Base-by-base conservation (phyloP, 225 moss, liverwort and hornwort species). In the Takakia lepidozioides region DNA sequence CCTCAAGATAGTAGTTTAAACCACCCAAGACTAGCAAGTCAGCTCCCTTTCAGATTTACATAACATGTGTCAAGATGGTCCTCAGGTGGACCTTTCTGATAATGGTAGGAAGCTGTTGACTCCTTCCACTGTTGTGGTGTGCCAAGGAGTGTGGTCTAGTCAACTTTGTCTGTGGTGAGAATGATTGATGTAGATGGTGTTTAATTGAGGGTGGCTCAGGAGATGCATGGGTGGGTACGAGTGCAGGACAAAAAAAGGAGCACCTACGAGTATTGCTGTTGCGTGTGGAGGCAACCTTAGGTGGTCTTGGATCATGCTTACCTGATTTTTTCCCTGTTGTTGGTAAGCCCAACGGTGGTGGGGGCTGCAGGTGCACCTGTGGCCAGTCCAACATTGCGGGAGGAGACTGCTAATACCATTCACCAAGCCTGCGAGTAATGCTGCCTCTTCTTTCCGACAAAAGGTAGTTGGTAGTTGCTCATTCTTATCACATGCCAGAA, bases 381-480 rank as follows among this genome's bases (percentile, higher is more conserved):
- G 23, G 75, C 77, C 25, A 67, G 67, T 54, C 56, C 78, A 25
- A 48, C 57, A 49, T 58, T 88, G 39, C 77, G 88, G 56, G 81
- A 68, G 58, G 81, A 84, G 53, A 62, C 81, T 56, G 88, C 84
- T 19, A 70, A 81, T n/a, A 59, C 78, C 34, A 70, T 88, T 49
- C 84, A 88, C 57, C 61, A 50, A 54, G 78, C 78, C 49, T 84
- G 81, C 75, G 70, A 78, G 81, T 88, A 78, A 19, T n/a, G n/a
- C n/a, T n/a, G n/a, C n/a, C n/a, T n/a, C n/a, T n/a, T n/a, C n/a
- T n/a, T n/a, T n/a, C n/a, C n/a, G n/a, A n/a, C 70, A 95, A 76
- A 45, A 87, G 74, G 71, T 95, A 87, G 63, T 95, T 95, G 46
- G 93, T 74, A 90, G 68, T 75, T 95, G 89, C 84, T 95, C 89